Conservation (phyloP, 2,329 filamentous ascomycete species). For the Monilinia fructicola region DNA sequence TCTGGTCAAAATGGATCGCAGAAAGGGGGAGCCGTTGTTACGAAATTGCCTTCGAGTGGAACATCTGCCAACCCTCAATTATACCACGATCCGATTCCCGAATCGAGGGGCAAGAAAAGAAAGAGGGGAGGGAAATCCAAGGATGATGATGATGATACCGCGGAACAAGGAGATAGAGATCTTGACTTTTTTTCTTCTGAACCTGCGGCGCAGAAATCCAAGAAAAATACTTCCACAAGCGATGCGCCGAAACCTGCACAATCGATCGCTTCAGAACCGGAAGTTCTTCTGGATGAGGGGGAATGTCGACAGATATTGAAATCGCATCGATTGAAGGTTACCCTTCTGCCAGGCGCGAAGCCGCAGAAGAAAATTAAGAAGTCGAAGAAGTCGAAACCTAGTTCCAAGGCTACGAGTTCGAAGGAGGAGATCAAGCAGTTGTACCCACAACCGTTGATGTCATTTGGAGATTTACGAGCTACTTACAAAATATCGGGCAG, state of each 20-base stretch:
- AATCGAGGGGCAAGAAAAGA: conserved; percentile 52
- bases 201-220: conserved; percentile 33
- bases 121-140: conserved; percentile 49
- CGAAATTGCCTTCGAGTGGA: conserved; percentile 63
- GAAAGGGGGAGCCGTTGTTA: conserved; percentile 39
- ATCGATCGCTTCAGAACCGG: conserved; percentile 17
- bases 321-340: conserved; percentile 82
- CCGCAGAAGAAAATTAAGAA: conserved; percentile 45
- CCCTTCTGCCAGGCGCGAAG: conserved; percentile 61
- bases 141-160: conserved; percentile 41
- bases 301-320: conserved; percentile 73
- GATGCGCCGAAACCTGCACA: conserved; percentile 22
- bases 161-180: conserved; percentile 40
- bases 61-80: conserved; percentile 66
- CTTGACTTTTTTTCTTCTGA: conserved; percentile 60
- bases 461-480: conserved; percentile 70
- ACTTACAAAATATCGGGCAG: conserved; percentile 72
- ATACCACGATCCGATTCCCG: conserved; percentile 56
- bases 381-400: conserved; percentile 55
- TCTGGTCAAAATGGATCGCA: conserved; percentile 39
- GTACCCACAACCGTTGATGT: conserved; percentile 75
- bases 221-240: conserved; percentile 29
- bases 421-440: conserved; percentile 59
- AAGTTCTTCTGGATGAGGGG: conserved; percentile 57
- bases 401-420: conserved; percentile 49